Conservation (phyloP, 495 filamentous ascomycete genomes). For the Durotheca rogersii region DNA sequence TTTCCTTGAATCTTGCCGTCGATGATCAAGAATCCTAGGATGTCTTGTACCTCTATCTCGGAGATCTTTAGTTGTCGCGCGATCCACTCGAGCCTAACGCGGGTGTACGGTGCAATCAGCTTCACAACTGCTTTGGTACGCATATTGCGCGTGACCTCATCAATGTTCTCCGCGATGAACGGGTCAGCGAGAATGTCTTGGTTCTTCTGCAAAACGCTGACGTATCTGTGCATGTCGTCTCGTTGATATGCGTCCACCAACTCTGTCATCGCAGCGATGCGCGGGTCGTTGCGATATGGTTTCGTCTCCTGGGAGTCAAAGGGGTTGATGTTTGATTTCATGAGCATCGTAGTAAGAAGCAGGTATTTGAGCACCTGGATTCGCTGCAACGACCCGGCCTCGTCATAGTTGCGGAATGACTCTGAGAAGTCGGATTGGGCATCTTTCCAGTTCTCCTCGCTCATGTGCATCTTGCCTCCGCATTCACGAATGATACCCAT, state of each 20-base stretch:
- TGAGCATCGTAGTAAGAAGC: conserved; percentile 94
- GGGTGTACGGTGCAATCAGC: conserved; percentile 90
- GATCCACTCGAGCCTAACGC: conserved; percentile 83
- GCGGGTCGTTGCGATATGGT: conserved; percentile 92
- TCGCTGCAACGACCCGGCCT: conserved; percentile 90
- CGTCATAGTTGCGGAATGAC: conserved; percentile 98
- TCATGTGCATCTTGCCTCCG: conserved; percentile 99
- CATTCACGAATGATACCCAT: conserved; percentile 99
- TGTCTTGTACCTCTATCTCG: conserved; percentile 84
- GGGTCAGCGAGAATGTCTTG: conserved; percentile 86
- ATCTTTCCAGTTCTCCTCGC: conserved; percentile 98
- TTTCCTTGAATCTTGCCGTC: conserved; percentile 82
- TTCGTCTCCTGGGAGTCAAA: conserved; percentile 99
- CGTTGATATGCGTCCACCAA: conserved; percentile 95
- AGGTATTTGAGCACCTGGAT: conserved; percentile 98
- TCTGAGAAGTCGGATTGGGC: conserved; percentile 98
- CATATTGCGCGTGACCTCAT: conserved; percentile 98
- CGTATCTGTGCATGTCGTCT: conserved; percentile 91
- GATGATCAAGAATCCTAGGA: conserved; percentile 87
- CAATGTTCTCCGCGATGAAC: conserved; percentile 98
- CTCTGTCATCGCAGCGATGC: conserved; percentile 95
- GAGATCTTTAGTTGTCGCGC: conserved; percentile 82
- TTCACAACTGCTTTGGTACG: conserved; percentile 93
- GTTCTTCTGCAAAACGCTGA: conserved; percentile 82
- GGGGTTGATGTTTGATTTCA: conserved; percentile 99